Conservation (phyloP, 139 green algal genomes). For the Chlorella sp. region DNA sequence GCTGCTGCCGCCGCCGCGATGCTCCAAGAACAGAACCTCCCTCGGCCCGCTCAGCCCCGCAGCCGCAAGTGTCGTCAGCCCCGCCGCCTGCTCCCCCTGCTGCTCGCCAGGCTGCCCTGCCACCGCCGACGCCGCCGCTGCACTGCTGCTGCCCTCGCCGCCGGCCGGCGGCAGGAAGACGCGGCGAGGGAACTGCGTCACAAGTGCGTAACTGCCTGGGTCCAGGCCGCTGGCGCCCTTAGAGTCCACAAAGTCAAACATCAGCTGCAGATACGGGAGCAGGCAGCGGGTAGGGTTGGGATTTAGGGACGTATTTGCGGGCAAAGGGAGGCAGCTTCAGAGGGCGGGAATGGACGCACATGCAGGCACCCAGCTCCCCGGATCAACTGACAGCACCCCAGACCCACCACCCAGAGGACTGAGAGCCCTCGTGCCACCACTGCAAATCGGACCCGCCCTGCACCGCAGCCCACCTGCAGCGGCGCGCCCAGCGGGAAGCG, state of each 20-base stretch:
- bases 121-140: background rate
- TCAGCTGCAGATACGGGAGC: constrained; percentile 26
- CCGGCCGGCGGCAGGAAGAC: constrained; percentile 44
- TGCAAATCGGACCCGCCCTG: too few species aligned
- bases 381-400: too few species aligned
- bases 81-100: background rate
- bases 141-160: background rate
- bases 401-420: too few species aligned
- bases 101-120: background rate
- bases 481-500: constrained; percentile 57
- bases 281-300: background rate
- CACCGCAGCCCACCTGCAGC: constrained; percentile 27
- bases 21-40: constrained; percentile 53
- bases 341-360: background rate
- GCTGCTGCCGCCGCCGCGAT: background rate
- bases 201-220: constrained; percentile 61
- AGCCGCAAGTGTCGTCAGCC: constrained; percentile 30
- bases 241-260: constrained; percentile 82
- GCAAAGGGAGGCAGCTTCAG: background rate
- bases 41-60: constrained; percentile 43
- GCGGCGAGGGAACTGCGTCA: constrained; percentile 71
- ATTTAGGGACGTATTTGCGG: background rate
- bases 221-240: constrained; percentile 35
- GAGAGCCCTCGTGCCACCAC: too few species aligned
- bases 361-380: too few species aligned